A percentile compares a stretch with the other conserved stretches of the same genome.
Evolutionary conservation across 192 early-diverging fungal species (phyloP).

Genomic region (Backusella morwellensis): DNA sequence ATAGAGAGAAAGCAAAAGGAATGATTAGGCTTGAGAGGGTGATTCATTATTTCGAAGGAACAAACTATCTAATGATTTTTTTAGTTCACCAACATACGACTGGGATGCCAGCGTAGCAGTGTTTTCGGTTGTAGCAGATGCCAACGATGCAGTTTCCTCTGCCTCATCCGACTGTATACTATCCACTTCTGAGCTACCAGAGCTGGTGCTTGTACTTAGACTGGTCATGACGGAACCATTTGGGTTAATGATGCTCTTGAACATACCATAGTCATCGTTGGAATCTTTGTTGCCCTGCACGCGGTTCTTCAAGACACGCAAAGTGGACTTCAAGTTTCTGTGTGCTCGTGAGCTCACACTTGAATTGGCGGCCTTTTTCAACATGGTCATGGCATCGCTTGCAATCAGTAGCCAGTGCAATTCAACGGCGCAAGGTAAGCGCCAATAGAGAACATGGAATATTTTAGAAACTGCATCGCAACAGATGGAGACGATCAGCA

Average conservation of each 20-base stretch:
- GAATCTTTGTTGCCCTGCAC: neutral
- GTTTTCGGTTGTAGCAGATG: neutral
- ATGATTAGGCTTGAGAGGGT: neutral
- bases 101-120: neutral
- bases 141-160: neutral
- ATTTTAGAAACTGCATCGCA: slow-evolving; percentile 21
- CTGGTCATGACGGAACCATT: neutral
- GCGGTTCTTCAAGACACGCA: slow-evolving; percentile 3
- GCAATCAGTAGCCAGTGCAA: slow-evolving; percentile 17
- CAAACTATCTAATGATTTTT: slow-evolving; percentile 3
- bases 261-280: neutral
- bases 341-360: slow-evolving; percentile 2
- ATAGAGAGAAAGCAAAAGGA: neutral
- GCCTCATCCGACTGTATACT: neutral
- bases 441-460: slow-evolving; percentile 11
- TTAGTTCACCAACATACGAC: slow-evolving; percentile 14
- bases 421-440: slow-evolving; percentile 17
- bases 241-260: neutral
- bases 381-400: slow-evolving; percentile 21
- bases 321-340: neutral
- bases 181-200: neutral
- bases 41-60: neutral
- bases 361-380: slow-evolving; percentile 12
- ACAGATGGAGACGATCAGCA: slow-evolving; percentile 21
- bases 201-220: slow-evolving; percentile 12